Conservation (phyloP, 177 flowering plant species). For the Vitis hybrid region DNA sequence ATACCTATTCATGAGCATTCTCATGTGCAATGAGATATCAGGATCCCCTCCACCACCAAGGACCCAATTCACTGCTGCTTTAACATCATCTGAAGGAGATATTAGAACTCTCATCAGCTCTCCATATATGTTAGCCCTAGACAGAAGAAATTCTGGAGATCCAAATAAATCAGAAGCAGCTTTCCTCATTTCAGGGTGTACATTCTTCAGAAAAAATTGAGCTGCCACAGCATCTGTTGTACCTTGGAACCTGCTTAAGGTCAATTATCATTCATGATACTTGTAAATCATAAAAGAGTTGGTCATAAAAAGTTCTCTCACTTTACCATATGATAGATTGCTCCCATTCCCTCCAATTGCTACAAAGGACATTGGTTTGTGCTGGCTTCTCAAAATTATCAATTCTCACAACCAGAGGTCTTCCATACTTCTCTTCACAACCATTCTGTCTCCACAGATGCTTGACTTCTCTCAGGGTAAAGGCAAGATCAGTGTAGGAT, state of each 20-base stretch:
- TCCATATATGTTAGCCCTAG: slow-evolving; percentile 83
- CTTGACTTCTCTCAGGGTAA: slow-evolving; percentile 86
- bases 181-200: slow-evolving; percentile 72
- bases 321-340: slow-evolving; percentile 92
- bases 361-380: slow-evolving; percentile 78
- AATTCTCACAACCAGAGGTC: slow-evolving; percentile 64
- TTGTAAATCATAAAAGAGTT: neutral
- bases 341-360: slow-evolving; percentile 86
- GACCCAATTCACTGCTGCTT: slow-evolving; percentile 82
- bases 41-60: slow-evolving; percentile 63
- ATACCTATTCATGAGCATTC: slow-evolving; percentile 90
- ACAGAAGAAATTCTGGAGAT: slow-evolving; percentile 39
- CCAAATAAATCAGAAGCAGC: slow-evolving; percentile 78
- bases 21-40: slow-evolving; percentile 86
- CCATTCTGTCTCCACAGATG: slow-evolving; percentile 87
- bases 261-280: neutral
- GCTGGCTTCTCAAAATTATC: slow-evolving; percentile 91
- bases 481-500: slow-evolving; percentile 64
- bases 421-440: slow-evolving; percentile 57
- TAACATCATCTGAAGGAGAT: slow-evolving; percentile 75
- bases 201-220: slow-evolving; percentile 93
- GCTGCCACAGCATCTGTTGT: slow-evolving; percentile 88
- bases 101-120: slow-evolving; percentile 83
- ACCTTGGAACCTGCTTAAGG: slow-evolving; percentile 73
- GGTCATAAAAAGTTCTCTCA: neutral